Evolutionary conservation across 306 rosid species (phyloP), one percentile per base, ranked within the genome.

Genomic region (Biancaea sappan): DNA sequence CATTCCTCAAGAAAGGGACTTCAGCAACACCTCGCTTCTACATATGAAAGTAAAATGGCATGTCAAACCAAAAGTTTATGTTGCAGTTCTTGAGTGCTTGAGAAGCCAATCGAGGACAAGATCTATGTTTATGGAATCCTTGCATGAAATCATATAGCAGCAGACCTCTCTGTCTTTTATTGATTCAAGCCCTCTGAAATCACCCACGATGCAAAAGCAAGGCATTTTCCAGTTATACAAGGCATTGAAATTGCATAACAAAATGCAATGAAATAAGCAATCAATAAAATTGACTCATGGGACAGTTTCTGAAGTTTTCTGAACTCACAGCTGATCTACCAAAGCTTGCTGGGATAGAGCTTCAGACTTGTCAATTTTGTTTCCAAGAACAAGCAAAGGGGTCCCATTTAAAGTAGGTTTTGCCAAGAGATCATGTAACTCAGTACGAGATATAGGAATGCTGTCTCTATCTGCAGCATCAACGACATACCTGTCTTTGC

Each of bases 61-160:
- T 19, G 59, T 59, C 48, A 46, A 73, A 28, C n/a, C 75, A 13
- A 53, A 13, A 26, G 75, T 79, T 91, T 86, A 91, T 25, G 61
- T 69, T 14, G 91, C 94, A 43, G 91, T 82, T 89, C 64, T 91
- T 0, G 97, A 93, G 91, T 89, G 98, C 78, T 93, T 93, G 93
- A 93, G 89, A 40, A 93, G 97, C 98, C 98, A 93, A 70, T 93
- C 97, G 69, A 93, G 91, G 79, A 91, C 97, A 3, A 67, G 94
- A 66, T 91, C 97, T n/a, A 93, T 89, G 85, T 93, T 93, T 77
- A 89, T 73, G 15, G 98, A 93, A 67, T 93, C 96, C 89, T 93
- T 93, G 97, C 98, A 93, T 26, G 98, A 93, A 60, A 91, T 93
- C 97, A 91, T 93, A 58, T 93, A 91, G 88, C 97, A 93, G 82